phyloP scores from a whole-genome alignment of 208 protist genomes.

The Naegleria lovaniensis region DNA sequence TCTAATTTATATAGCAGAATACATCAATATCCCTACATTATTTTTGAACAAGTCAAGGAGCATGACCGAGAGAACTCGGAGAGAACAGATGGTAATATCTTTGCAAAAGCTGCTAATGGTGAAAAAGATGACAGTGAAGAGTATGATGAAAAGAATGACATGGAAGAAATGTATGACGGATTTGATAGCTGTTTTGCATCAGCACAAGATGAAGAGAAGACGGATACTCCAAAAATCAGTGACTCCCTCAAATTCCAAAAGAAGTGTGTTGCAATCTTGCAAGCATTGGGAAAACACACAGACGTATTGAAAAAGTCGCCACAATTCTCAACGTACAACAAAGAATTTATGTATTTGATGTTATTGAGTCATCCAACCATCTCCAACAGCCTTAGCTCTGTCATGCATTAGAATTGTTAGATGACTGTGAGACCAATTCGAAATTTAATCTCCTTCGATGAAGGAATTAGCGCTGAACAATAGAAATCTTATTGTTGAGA shows the following conservation, averaged over 20 bases:
- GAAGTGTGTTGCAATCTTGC: not conserved
- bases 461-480: too few relatives aligned
- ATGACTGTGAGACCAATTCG: too few relatives aligned
- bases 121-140: not conserved
- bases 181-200: not conserved
- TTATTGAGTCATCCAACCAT: not conserved
- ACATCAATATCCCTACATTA: not conserved
- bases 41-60: not conserved
- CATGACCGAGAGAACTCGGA: not conserved
- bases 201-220: not conserved
- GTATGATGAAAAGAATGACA: not conserved
- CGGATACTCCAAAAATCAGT: not conserved
- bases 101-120: not conserved
- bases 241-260: not conserved
- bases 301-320: not conserved
- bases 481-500: too few relatives aligned
- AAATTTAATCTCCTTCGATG: too few relatives aligned
- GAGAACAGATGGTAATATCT: not conserved
- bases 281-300: not conserved
- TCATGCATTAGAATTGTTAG: not conserved
- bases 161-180: not conserved
- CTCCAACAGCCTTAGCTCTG: not conserved
- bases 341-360: not conserved
- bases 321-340: not conserved
- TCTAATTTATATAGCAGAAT: slow-evolving; percentile 1